These are phyloP conservation scores for Tuber borchii DNA, from an alignment of 495 filamentous ascomycete species.

Conservation along the genomic window DNA sequence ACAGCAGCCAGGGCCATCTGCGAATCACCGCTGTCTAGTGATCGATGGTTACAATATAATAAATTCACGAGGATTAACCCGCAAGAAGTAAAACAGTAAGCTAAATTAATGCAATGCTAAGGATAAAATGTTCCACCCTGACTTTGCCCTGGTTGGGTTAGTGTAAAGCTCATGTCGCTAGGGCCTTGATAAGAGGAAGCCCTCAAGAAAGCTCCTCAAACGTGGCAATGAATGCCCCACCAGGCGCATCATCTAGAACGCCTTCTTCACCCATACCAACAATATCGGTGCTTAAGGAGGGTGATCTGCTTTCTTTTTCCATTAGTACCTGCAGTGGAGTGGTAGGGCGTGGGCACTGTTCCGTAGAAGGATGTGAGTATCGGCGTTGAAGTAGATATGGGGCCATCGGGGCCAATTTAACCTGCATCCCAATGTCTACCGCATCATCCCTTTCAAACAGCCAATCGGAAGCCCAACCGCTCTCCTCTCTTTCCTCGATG, in stretches of 20 bases:
- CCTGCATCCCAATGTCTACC: background rate
- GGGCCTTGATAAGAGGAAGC: background rate
- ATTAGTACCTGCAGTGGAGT: background rate
- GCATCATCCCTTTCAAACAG: background rate
- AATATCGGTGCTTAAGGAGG: background rate
- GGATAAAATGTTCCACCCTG: background rate
- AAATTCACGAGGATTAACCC: background rate
- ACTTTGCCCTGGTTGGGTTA: background rate
- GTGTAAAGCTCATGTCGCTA: background rate
- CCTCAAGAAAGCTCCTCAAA: background rate
- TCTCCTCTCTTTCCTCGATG: background rate
- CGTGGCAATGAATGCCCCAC: background rate
- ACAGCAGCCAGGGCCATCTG: background rate
- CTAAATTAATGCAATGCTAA: background rate
- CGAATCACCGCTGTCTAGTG: background rate
- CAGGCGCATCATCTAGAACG: background rate
- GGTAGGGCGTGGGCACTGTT: background rate
- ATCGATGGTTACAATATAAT: background rate
- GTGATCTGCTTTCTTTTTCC: background rate
- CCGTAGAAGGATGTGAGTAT: background rate
- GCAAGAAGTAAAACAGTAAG: background rate
- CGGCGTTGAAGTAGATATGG: background rate
- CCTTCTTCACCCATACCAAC: background rate
- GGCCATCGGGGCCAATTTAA: background rate
- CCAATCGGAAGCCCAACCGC: background rate